A percentile compares a stretch with the other conserved stretches of the same genome.
Evolutionary conservation across 2,329 filamentous ascomycete genomes (phyloP).

Genomic region (Colletotrichum tanaceti): DNA sequence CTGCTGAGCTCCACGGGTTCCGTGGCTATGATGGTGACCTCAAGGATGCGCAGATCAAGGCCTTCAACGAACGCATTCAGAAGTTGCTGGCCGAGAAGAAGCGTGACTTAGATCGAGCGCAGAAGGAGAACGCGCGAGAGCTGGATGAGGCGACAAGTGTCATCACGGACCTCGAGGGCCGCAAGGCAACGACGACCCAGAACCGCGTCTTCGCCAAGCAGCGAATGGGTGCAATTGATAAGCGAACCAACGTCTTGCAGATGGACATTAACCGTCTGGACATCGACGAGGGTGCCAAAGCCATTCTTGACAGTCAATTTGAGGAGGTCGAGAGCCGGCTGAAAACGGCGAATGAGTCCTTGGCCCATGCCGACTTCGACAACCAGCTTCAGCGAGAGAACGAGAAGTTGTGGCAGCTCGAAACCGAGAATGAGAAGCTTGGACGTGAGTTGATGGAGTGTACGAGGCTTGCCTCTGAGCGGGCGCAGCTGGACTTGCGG

Average conservation of each 20-base stretch:
- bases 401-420: constrained; percentile 72
- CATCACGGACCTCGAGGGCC: constrained; percentile 79
- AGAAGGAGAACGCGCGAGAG: constrained; percentile 79
- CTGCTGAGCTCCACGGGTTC: constrained; percentile 81
- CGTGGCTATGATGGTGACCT: constrained; percentile 86
- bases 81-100: constrained; percentile 83
- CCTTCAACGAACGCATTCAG: constrained; percentile 82
- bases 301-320: constrained; percentile 78
- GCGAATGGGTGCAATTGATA: constrained; percentile 79
- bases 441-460: constrained; percentile 85
- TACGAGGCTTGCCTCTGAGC: constrained; percentile 82
- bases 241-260: constrained; percentile 74
- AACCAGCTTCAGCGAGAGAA: constrained; percentile 75
- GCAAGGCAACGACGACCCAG: constrained; percentile 77
- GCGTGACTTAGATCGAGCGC: constrained; percentile 78
- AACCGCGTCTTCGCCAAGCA: constrained; percentile 79
- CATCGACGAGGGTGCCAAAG: constrained; percentile 86
- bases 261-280: constrained; percentile 77
- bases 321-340: constrained; percentile 75
- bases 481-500: constrained; percentile 84
- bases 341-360: constrained; percentile 69
- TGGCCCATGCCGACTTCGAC: constrained; percentile 76
- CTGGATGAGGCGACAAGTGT: constrained; percentile 76
- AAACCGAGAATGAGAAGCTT: constrained; percentile 77
- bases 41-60: constrained; percentile 76